These are phyloP conservation scores for Paraconiothyrium brasiliense DNA, from an alignment of 2,329 filamentous ascomycete genomes.

Conservation along the genomic window DNA sequence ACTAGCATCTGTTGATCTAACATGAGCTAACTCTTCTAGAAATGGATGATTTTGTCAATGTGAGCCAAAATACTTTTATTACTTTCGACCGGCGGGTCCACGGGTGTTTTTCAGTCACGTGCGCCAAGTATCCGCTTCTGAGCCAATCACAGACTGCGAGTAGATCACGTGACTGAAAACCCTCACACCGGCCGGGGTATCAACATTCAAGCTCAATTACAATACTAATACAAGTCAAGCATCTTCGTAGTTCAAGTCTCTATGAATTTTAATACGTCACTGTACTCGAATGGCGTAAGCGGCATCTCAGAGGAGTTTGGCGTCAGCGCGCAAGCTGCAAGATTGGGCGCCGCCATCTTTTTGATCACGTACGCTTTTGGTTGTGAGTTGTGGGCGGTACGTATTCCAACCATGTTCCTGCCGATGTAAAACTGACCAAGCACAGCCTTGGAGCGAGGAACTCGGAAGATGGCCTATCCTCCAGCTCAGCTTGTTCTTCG, in stretches of 20 bases:
- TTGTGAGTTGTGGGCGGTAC: slow-evolving; percentile 81
- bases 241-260: slow-evolving; percentile 53
- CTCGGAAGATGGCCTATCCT: slow-evolving; percentile 67
- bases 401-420: not conserved
- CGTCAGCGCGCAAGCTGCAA: slow-evolving; percentile 73
- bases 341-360: slow-evolving; percentile 80
- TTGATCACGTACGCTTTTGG: slow-evolving; percentile 83
- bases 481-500: slow-evolving; percentile 67
- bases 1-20: too few species aligned
- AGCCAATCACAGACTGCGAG: too few species aligned
- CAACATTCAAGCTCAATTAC: too few species aligned
- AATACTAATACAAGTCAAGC: too few species aligned
- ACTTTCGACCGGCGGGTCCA: too few species aligned
- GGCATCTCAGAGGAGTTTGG: slow-evolving; percentile 69
- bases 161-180: too few species aligned
- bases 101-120: too few species aligned
- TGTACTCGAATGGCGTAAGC: slow-evolving; percentile 63
- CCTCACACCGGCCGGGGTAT: too few species aligned
- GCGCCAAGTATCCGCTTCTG: too few species aligned
- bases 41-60: too few species aligned
- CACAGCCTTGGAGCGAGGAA: slow-evolving; percentile 79
- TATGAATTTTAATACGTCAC: slow-evolving; percentile 68
- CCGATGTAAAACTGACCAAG: not conserved
- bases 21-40: too few species aligned
- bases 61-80: too few species aligned